Base-by-base conservation (phyloP, 129 eudicot genomes). In the Pulicaria dysenterica region DNA sequence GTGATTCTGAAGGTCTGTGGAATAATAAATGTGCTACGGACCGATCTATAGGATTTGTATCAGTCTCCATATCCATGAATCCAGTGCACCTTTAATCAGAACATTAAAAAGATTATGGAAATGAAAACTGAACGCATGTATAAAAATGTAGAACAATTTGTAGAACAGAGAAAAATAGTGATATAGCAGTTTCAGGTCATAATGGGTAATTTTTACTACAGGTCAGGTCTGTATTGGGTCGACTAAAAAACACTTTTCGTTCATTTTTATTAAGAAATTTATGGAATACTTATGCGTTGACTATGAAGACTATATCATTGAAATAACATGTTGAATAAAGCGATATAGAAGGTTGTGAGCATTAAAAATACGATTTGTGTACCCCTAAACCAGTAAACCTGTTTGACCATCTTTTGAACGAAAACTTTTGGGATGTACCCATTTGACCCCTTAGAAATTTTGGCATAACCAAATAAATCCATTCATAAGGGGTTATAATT, bases 11-110 rank as follows among this genome's bases (percentile, higher is more conserved):
- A 42, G 98, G 95, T 75, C 96, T 85, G 41, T 94, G 93, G 70
- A 94, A 94, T 75, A 94, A 55, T 44, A 94, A 76, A 83, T 94
- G 98, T 37, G 98, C 98, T 57, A 94, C 73, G 15, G 97, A 90
- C 12, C 98, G 95, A 75, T 94, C 98, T 61, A 94, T 84, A 47
- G 98, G 97, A 70, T 94, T 94, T 14, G 98, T 94, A 67, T 87
- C 86, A 3, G 96, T 84, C 78, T 94, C 98, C 70, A 94, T 82
- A 77, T 94, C 97, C 85, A 84, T 74, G 69, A 76, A 85, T 44
- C 95, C 86, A 50, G 72, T 60, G 64, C 77, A 77, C 82, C 87
- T 79, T 81, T 56, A 56, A 63, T 7, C 67, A 59, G 41, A 46
- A 9, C 76, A 67, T 56, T 5, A 34, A 39, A 62, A 14, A 3